Conservation (phyloP, 2,329 filamentous ascomycete genomes). For the Ophiostoma ips region DNA sequence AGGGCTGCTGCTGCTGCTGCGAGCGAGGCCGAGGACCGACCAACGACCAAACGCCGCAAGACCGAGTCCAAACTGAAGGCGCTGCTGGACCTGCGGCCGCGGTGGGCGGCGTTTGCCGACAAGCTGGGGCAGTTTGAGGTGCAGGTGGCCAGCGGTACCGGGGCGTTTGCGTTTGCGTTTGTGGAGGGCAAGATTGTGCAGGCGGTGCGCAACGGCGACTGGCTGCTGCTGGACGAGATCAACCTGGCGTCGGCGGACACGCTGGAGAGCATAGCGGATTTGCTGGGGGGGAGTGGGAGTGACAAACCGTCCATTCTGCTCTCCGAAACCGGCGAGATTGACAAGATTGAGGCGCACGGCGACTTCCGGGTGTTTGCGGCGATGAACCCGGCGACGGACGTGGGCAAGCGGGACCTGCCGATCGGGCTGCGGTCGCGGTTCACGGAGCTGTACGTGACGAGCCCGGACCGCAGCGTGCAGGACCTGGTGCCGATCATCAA, state of each 20-base stretch:
- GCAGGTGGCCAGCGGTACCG: constrained; percentile 58
- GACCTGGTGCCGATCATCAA: constrained; percentile 81
- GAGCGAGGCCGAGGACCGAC: constrained; percentile 23
- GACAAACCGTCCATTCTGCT: constrained; percentile 71
- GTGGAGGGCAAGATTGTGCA: constrained; percentile 93
- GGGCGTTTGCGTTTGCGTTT: constrained; percentile 85
- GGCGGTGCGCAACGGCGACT: constrained; percentile 89
- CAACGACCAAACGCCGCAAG: constrained; percentile 55
- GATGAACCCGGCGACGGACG: constrained; percentile 97
- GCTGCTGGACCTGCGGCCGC: constrained; percentile 40
- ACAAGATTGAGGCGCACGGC: constrained; percentile 76
- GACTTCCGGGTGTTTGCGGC: constrained; percentile 94
- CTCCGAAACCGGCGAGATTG: constrained; percentile 85
- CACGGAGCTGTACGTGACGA: constrained; percentile 87
- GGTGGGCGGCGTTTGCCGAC: constrained; percentile 69
- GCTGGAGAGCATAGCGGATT: constrained; percentile 80
- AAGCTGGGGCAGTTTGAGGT: constrained; percentile 67
- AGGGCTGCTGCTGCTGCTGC: background rate
- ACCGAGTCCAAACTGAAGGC: constrained; percentile 54
- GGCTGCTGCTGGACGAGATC: constrained; percentile 94
- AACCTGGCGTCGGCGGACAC: constrained; percentile 93
- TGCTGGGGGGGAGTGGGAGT: constrained; percentile 60
- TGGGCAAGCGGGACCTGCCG: constrained; percentile 88
- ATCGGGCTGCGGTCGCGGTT: constrained; percentile 82
- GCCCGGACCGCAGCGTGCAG: constrained; percentile 73